phyloP scores from a whole-genome alignment of 495 filamentous ascomycete species.

The Hyphodiscus hymeniophilus region DNA sequence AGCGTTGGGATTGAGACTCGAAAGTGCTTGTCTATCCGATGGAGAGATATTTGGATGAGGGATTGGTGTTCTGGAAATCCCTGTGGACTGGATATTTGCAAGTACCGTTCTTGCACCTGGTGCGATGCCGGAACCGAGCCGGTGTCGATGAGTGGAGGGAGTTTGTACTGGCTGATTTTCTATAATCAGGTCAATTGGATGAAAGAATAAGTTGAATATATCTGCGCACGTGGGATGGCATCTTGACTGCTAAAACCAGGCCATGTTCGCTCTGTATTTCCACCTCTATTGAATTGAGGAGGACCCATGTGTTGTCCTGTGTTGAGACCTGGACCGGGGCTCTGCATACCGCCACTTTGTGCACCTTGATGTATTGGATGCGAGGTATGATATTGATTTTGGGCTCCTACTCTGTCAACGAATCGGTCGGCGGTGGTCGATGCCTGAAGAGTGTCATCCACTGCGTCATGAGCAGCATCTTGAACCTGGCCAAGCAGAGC shows the following conservation, averaged over 20 bases:
- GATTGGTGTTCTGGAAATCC: slow-evolving; percentile 7
- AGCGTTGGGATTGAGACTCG: slow-evolving; percentile 13
- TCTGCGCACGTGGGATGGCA: slow-evolving; percentile 8
- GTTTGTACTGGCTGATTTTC: slow-evolving; percentile 14
- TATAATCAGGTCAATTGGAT: slow-evolving; percentile 8
- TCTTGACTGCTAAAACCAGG: slow-evolving; percentile 15
- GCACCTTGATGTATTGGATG: slow-evolving; percentile 7
- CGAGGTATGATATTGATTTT: slow-evolving; percentile 6
- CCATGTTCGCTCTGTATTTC: slow-evolving; percentile 10
- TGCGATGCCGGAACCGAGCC: slow-evolving; percentile 2
- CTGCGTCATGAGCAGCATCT: slow-evolving; percentile 60
- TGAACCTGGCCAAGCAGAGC: slow-evolving; percentile 62
- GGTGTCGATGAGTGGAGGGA: slow-evolving; percentile 20
- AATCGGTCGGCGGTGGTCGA: slow-evolving; percentile 12
- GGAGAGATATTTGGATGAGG: slow-evolving; percentile 19
- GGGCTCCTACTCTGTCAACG: slow-evolving; percentile 16
- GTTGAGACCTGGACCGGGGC: background rate
- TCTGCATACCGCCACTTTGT: slow-evolving; percentile 1
- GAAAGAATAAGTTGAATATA: too few relatives aligned
- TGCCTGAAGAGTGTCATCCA: slow-evolving; percentile 45
- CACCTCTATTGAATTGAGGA: background rate
- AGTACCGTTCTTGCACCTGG: slow-evolving; percentile 8
- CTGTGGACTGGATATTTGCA: slow-evolving; percentile 10
- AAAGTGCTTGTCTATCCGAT: slow-evolving; percentile 22
- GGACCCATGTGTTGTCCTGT: background rate